Conservation (phyloP, 73 alveolate species). For the Paramecium sonneborni region DNA sequence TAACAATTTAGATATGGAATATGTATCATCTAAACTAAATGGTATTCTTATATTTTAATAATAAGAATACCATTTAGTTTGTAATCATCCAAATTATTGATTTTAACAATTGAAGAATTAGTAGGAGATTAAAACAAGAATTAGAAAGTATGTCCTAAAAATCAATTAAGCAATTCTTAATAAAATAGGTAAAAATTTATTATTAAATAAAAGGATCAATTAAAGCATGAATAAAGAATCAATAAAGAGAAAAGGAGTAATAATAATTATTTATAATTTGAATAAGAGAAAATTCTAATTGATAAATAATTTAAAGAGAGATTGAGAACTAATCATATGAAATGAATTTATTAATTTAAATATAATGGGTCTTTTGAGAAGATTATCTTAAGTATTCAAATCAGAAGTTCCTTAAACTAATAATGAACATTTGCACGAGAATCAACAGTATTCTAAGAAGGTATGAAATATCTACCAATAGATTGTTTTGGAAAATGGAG, state of each 20-base stretch:
- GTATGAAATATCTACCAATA: background rate
- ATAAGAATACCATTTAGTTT: background rate
- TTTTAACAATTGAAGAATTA: background rate
- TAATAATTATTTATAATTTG: background rate
- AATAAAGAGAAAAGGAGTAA: background rate
- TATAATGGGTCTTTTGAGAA: background rate
- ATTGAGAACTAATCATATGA: background rate
- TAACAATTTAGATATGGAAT: slow-evolving; percentile 25
- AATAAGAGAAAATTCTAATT: background rate
- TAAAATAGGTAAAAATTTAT: background rate
- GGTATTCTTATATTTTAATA: background rate
- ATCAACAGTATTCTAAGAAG: background rate
- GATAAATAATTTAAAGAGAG: slow-evolving; percentile 34
- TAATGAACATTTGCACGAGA: slow-evolving; percentile 19
- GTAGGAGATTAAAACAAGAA: background rate
- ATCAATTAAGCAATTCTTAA: background rate
- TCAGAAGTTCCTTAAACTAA: background rate
- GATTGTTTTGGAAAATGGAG: slow-evolving; percentile 35
- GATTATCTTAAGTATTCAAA: background rate
- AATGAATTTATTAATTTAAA: background rate
- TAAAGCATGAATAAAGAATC: background rate
- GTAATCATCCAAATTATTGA: background rate
- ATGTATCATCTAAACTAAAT: background rate
- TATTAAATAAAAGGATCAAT: background rate
- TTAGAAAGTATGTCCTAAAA: background rate